Conservation (phyloP, 2,329 filamentous ascomycete genomes). For the Hypoxylon sp. region DNA sequence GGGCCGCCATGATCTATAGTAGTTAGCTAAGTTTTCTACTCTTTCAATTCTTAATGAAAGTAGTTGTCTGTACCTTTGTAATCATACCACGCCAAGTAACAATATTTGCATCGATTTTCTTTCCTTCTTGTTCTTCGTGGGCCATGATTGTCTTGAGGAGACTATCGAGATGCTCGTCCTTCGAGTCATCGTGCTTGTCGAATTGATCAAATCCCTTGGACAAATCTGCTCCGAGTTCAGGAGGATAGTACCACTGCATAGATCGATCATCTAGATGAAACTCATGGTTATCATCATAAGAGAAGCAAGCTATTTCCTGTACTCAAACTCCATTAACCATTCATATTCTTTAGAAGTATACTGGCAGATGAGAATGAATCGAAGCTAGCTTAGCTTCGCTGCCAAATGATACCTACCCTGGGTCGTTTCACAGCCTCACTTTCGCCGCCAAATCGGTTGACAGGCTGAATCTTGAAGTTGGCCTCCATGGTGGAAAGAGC, state of each 20-base stretch:
- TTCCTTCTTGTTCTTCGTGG: conserved; percentile 75
- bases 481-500: conserved; percentile 34
- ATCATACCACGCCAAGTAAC: conserved; percentile 98
- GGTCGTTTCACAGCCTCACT: conserved; percentile 80
- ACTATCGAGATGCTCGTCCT: conserved; percentile 89
- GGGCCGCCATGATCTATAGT: conserved; percentile 81
- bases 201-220: conserved; percentile 86
- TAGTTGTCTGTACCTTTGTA: conserved; percentile 78
- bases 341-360: neutral
- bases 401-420: conserved; percentile 62
- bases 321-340: conserved; percentile 1
- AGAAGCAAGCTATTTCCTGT: conserved; percentile 92
- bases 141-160: conserved; percentile 80
- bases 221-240: conserved; percentile 76
- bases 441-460: conserved; percentile 73
- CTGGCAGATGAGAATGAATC: neutral
- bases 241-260: conserved; percentile 89
- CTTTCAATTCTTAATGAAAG: neutral
- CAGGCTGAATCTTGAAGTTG: conserved; percentile 74
- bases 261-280: conserved; percentile 83
- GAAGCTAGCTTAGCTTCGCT: conserved; percentile 1
- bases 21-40: conserved; percentile 24
- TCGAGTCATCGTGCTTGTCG: conserved; percentile 81
- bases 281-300: conserved; percentile 85
- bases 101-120: conserved; percentile 79